Evolutionary conservation across 148 eudicot species (phyloP), one percentile per base, ranked within the genome.

Genomic region (Nepenthes gracilis): DNA sequence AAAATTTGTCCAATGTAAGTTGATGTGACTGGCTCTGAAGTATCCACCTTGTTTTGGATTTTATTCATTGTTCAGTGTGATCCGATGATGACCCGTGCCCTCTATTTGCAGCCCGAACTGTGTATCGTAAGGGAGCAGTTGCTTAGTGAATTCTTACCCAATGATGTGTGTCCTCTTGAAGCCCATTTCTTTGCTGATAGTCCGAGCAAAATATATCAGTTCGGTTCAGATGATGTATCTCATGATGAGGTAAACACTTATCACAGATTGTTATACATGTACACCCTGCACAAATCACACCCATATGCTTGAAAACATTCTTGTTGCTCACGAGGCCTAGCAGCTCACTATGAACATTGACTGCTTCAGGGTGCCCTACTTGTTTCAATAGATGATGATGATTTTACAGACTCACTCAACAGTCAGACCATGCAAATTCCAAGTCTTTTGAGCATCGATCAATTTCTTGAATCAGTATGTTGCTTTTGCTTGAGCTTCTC

Each of bases 391-490:
- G 87, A 87, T 58, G 95, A 80, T 55, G 87, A 85, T 40, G 61
- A 45, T 62, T 59, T 57, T 66, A 69, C 61, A 59, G 83, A 77
- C 57, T 64, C 74, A 12, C 47, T 51, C 55, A 67, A 48, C 50
- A 70, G 64, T 64, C 59, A 69, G 67, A 62, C 70, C 65, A 77
- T 69, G 63, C 85, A 78, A 61, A 65, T 38, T 49, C 64, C 74
- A 45, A 72, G 69, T 55, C 83, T 91, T 53, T 68, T 85, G 74
- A 91, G 86, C 61, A 86, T 83, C 54, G 81, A 80, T 75, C 84
- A 91, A 76, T 84, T 91, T 66, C 77, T 91, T 38, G 90, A 87
- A 64, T 85, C 89, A 53, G 98, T 92, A 88, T 12, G 85, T 72
- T 70, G n/a, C 60, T 70, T 34, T 10, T 50, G 12, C 53, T 47